Conservation (phyloP, 2,329 filamentous ascomycete species). For the Penicillium capsulatum region DNA sequence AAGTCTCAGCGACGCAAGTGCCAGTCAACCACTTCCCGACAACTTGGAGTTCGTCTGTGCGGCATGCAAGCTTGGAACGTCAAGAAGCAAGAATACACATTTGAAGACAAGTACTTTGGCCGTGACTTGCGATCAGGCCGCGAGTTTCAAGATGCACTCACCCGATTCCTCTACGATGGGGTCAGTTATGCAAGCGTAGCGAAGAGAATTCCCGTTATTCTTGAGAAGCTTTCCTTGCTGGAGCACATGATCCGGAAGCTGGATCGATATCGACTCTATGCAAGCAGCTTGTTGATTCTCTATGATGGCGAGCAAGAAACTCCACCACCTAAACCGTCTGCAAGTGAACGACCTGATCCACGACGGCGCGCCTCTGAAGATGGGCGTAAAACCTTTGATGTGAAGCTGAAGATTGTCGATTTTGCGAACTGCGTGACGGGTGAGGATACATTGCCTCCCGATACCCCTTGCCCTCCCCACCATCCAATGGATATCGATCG, state of each 20-base stretch:
- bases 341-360: conserved; percentile 31
- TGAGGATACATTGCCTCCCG: conserved; percentile 61
- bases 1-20: conserved; percentile 91
- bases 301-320: conserved; percentile 70
- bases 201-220: conserved; percentile 79
- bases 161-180: conserved; percentile 86
- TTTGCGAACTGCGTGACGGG: conserved; percentile 97
- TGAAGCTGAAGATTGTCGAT: conserved; percentile 93
- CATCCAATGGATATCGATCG: conserved; percentile 77
- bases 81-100: conserved; percentile 77
- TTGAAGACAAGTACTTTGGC: conserved; percentile 97
- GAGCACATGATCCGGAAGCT: conserved; percentile 78
- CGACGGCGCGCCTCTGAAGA: conserved; percentile 35
- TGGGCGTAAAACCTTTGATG: conserved; percentile 37
- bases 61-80: conserved; percentile 96
- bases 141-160: conserved; percentile 85
- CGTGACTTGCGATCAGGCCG: conserved; percentile 78
- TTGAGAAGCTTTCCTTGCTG: conserved; percentile 76
- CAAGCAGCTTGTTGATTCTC: conserved; percentile 87
- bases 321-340: conserved; percentile 19
- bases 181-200: conserved; percentile 73
- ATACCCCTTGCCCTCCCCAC: conserved; percentile 69
- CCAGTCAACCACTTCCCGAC: conserved; percentile 81
- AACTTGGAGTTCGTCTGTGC: conserved; percentile 88
- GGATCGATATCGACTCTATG: conserved; percentile 88